These are phyloP conservation scores for Microdochium nivale DNA, from an alignment of 2,329 filamentous ascomycete species.

Conservation along the genomic window DNA sequence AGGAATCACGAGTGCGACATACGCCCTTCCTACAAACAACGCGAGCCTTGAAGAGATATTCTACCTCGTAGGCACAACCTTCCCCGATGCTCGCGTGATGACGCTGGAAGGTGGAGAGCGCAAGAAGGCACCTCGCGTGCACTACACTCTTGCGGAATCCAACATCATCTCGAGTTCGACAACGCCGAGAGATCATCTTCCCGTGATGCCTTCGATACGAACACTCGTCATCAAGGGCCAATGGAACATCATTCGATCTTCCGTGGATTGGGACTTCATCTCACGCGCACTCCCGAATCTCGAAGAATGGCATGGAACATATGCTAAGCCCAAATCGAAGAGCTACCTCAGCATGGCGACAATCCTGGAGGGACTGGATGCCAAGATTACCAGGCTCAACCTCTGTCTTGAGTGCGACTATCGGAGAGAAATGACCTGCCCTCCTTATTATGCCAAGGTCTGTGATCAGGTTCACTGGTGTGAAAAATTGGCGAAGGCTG, in stretches of 20 bases:
- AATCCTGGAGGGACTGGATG: constrained; percentile 49
- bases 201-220: constrained; percentile 45
- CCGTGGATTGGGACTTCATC: constrained; percentile 54
- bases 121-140: constrained; percentile 64
- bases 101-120: constrained; percentile 71
- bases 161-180: background rate
- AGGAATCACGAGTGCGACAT: constrained; percentile 47
- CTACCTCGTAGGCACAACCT: constrained; percentile 47
- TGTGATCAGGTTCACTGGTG: constrained; percentile 56
- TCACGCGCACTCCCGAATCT: constrained; percentile 56
- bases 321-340: constrained; percentile 66
- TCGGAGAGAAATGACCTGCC: constrained; percentile 52
- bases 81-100: constrained; percentile 55
- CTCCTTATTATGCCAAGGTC: constrained; percentile 53
- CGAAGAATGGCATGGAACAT: constrained; percentile 53
- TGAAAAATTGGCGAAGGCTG: constrained; percentile 48
- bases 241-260: constrained; percentile 64
- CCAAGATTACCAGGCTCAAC: constrained; percentile 52
- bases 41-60: constrained; percentile 65
- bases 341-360: constrained; percentile 62
- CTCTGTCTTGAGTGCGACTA: constrained; percentile 67
- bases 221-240: constrained; percentile 67
- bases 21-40: constrained; percentile 54
- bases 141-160: constrained; percentile 31
- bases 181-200: constrained; percentile 20